Evolutionary conservation across 352 stramenopile genomes (phyloP), one percentile per base, ranked within the genome.

Genomic region (Plasmopara muralis): DNA sequence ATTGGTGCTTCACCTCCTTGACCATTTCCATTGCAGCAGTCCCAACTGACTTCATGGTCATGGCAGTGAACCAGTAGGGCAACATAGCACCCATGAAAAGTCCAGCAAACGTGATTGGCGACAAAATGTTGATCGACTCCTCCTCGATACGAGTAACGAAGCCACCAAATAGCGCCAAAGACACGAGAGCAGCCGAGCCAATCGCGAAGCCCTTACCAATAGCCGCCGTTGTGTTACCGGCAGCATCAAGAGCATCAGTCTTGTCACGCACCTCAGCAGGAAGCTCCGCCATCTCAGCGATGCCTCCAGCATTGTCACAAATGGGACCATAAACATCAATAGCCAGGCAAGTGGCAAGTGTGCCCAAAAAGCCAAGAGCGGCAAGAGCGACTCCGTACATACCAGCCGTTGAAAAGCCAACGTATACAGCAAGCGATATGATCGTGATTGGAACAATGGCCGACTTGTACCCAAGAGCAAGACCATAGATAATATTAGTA

Each of bases 121-220:
- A 85, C 51, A 99, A 73, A 65, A 99, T 98, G 81, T 99, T 98
- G 62, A 99, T 97, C 43, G 70, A 84, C 30, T 56, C 95, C 67
- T 95, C 83, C 57, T 96, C 89, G 60, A 98, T 97, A 72, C 95
- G 95, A 38, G 94, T 98, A 31, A 99, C 95, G 64, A 99, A 99
- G 37, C 95, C 96, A 69, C 95, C 96, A 64, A 99, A 99, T 34
- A 99, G 84, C 34, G 95, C 95, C 43, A 99, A 79, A 45, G 96
- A 99, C 55, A 99, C 96, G 55, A 99, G 87, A 52, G 95, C 95
- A 62, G 97, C 97, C 60, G 96, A 99, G 49, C 96, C 97, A 67
- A 99, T 99, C 33, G 97, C 97, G 63, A 99, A 99, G 60, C 97
- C 97, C 85, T 99, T 99, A 67, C 96, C 96, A 60, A 99, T 99